These are phyloP conservation scores for Tetraselmis chui DNA, from an alignment of 139 green algal genomes.

Conservation along the genomic window DNA sequence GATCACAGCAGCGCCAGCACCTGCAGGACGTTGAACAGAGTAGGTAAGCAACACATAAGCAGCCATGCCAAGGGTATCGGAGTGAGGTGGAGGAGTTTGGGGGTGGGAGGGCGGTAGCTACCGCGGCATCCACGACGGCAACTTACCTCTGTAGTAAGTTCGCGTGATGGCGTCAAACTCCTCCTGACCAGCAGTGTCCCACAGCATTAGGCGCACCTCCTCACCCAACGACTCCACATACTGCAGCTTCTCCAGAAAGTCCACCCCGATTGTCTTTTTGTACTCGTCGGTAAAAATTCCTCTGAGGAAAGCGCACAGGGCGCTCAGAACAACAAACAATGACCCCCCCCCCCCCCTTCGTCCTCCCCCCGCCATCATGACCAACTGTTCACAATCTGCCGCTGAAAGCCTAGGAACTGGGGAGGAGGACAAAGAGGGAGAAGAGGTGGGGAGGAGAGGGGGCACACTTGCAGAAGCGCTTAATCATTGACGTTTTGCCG, in stretches of 20 bases:
- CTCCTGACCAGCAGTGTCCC: constrained; percentile 76
- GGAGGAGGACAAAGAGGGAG: too few species aligned
- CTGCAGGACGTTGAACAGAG: too few species aligned
- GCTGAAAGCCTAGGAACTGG: neutral
- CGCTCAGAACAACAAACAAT: neutral
- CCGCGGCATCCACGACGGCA: too few species aligned
- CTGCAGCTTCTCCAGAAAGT: constrained; percentile 69
- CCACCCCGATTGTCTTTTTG: constrained; percentile 78
- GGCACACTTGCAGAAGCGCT: constrained; percentile 45
- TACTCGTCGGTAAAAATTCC: constrained; percentile 63
- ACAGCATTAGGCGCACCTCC: constrained; percentile 68
- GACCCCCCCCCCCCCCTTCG: too few species aligned
- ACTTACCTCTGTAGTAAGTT: constrained; percentile 56
- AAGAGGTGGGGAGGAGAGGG: too few species aligned
- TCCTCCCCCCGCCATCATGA: neutral
- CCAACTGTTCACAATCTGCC: neutral
- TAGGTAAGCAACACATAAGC: too few species aligned
- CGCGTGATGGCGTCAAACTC: constrained; percentile 72
- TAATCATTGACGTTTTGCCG: constrained; percentile 71
- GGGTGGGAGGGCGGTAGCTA: too few species aligned
- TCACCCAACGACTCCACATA: constrained; percentile 53
- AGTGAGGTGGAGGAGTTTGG: too few species aligned
- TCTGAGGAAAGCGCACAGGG: constrained; percentile 6
- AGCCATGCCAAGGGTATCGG: too few species aligned
- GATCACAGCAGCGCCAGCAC: constrained; percentile 54